Conservation (phyloP, 2,329 filamentous ascomycete species). For the Lachnellula suecica region DNA sequence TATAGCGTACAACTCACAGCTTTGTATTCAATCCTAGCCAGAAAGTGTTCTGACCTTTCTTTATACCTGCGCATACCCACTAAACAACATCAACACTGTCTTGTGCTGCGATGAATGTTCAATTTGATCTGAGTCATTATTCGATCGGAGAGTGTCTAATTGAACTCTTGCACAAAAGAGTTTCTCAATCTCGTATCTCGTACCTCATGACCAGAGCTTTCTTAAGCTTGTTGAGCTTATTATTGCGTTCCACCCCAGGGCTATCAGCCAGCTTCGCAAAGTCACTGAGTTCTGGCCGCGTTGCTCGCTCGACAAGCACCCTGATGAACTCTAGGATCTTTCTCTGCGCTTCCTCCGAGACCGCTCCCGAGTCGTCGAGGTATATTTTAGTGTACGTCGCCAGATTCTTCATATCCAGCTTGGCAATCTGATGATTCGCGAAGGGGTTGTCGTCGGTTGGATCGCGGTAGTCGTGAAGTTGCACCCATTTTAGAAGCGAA, state of each 20-base stretch:
- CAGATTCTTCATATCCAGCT: not conserved
- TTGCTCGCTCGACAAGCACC: not conserved
- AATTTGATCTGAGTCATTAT: not conserved
- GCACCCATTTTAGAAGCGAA: not conserved
- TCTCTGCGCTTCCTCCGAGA: not conserved
- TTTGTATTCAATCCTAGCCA: too few species aligned
- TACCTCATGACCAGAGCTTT: not conserved
- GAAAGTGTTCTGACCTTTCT: too few species aligned
- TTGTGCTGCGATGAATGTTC: too few species aligned
- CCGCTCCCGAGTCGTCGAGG: not conserved
- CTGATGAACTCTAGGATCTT: not conserved
- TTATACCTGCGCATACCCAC: too few species aligned
- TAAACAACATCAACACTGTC: too few species aligned
- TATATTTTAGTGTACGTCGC: not conserved
- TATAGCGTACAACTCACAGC: too few species aligned
- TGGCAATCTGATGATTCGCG: not conserved
- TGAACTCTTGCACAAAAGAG: not conserved
- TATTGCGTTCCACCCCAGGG: not conserved
- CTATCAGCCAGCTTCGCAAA: not conserved
- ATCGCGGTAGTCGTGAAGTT: not conserved
- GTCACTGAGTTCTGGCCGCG: not conserved
- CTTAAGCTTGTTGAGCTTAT: not conserved
- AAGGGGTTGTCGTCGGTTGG: too few species aligned
- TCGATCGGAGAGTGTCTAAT: not conserved
- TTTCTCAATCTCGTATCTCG: not conserved